Conservation (phyloP, 345 rosid genomes). For the Nasturtium officinale region DNA sequence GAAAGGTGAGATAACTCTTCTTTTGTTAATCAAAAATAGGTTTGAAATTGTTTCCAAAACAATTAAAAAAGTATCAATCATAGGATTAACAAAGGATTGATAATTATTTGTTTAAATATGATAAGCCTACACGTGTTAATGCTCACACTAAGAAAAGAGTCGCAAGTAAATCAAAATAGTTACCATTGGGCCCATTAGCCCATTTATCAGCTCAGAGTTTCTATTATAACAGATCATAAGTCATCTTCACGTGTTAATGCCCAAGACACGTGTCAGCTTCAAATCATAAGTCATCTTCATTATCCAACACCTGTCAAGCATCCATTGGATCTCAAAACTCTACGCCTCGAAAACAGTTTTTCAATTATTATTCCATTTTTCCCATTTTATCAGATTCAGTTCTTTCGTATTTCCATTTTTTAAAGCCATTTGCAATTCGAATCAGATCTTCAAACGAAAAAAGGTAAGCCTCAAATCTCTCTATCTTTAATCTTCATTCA, state of each 20-base stretch:
- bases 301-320: constrained; percentile 21
- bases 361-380: background rate
- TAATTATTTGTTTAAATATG: too few species aligned
- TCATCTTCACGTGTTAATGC: too few species aligned
- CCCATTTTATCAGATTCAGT: constrained; percentile 20
- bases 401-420: background rate
- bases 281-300: background rate
- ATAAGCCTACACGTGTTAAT: background rate
- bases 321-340: constrained; percentile 20
- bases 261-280: constrained; percentile 30
- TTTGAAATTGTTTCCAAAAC: too few species aligned
- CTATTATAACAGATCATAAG: background rate
- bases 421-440: constrained; percentile 15
- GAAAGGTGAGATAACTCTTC: too few species aligned
- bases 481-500: constrained; percentile 17
- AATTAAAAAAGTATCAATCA: too few species aligned
- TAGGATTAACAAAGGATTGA: too few species aligned
- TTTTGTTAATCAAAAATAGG: too few species aligned
- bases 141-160: background rate
- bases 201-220: background rate
- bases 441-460: constrained; percentile 30
- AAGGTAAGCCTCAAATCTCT: constrained; percentile 13
- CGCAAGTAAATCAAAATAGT: too few species aligned
- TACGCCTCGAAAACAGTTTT: constrained; percentile 31
- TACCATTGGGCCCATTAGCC: background rate